Base-by-base conservation (phyloP, 495 filamentous ascomycete species). In the Neurospora sp. region DNA sequence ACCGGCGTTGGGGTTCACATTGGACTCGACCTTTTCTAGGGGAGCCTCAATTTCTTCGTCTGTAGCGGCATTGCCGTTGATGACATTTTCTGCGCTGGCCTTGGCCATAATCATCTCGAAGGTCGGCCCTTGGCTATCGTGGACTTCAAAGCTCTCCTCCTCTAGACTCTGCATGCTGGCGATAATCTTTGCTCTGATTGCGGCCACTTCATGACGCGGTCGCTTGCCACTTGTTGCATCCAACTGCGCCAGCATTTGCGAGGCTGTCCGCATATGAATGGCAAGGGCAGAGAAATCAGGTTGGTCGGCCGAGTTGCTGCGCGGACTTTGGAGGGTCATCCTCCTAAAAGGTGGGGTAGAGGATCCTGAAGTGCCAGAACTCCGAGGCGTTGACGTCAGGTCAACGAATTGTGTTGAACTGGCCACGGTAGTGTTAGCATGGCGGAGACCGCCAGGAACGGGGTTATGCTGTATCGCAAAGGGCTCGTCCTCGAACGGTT, bases 141-240 rank as follows among this genome's bases (percentile, higher is more conserved):
- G 87, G 10, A 85, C 77, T 53, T 90, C 86, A 75, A 93, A 93
- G 78, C 87, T 92, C 77, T 93, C 90, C 78, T 93, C 91, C 77
- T 93, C 91, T n/a, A 93, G 85, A 76, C 83, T 91, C 75, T 93
- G 91, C 91, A 93, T 93, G 80, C 91, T 93, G 3, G 91, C 91
- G 74, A 93, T 93, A 75, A 93, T 93, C 81, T 90, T 90, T 14
- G 90, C 87, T 73, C 90, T 84, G 79, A 93, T 93, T 35, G 90
- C 91, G 10, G 89, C 91, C 10, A 93, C 91, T 78, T 93, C 91
- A 46, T 88, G 84, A 74, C 85, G 88, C 18, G 91, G 91, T 40
- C 91, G 82, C 76, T 93, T 93, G 4, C 89, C 88, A 74, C 89
- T 87, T 35, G 89, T 92, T 1, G 90, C 86, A 70, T 93, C 91